Evolutionary conservation across 371 early-diverging fungal species (phyloP), one percentile per base, ranked within the genome.

Genomic region (Chytridium lagenaria): DNA sequence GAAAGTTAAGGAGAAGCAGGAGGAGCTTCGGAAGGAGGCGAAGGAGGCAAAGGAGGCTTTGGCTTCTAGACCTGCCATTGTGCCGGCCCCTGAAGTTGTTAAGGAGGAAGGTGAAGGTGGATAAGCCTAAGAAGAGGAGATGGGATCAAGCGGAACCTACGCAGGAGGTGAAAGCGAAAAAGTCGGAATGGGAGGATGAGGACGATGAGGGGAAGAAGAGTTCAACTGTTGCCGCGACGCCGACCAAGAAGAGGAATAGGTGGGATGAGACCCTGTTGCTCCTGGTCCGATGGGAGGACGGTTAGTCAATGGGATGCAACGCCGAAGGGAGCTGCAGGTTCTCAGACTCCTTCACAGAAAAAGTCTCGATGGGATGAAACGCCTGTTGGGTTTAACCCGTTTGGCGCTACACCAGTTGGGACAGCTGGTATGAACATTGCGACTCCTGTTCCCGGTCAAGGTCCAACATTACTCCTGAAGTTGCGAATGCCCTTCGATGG

Each of bases 401-500:
- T 80, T 66, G 69, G 67, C 67, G 92, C 93, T 0, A 96, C 96
- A 0, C 94, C 66, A 28, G 86, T 91, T 12, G 93, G 92, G 19
- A 69, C 67, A 40, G 66, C 72, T 16, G 88, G 87, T 23, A 64
- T 87, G 92, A 90, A 34, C 12, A 84, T 93, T 86, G 84, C 90
- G 77, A 94, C 93, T n/a, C 94, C 93, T 12, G 88, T 88, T 2
- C 89, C 90, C 1, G 84, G 87, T 23, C 83, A 84, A 66, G 61
- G 34, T 33, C 44, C 44, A 19, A 90, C 93, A n/a, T n/a, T 89
- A 94, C 95, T 1, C 94, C 95, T 5, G 93, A 93, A 67, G 92
- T 91, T 1, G 79, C 86, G 59, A 90, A 83, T 65, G 89, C 90
- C 1, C 77, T 89, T 77, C 90, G 92, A 51, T 93, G 92, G 91